These are phyloP conservation scores for Epichloe baconii DNA, from an alignment of 2,329 filamentous ascomycete species.

Conservation along the genomic window DNA sequence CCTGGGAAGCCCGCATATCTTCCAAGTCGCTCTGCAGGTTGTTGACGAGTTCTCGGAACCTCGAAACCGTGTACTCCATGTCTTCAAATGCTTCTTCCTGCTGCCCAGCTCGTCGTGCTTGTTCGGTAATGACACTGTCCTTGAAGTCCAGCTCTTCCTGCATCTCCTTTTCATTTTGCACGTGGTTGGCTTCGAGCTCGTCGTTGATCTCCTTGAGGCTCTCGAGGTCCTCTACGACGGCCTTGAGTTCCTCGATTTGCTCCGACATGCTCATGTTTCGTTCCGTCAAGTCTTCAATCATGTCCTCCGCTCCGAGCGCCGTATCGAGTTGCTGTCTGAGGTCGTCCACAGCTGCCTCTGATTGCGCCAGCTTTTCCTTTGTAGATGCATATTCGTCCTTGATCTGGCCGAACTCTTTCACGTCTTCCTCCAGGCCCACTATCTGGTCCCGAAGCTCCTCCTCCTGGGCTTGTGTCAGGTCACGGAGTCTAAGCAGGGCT, in stretches of 20 bases:
- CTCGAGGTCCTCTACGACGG: constrained; percentile 75
- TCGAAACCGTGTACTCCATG: constrained; percentile 76
- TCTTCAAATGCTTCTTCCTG: constrained; percentile 75
- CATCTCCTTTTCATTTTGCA: constrained; percentile 86
- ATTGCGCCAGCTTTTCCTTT: constrained; percentile 59
- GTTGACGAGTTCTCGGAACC: constrained; percentile 80
- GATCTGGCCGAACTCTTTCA: constrained; percentile 51
- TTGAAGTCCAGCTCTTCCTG: constrained; percentile 87
- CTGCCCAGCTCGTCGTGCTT: constrained; percentile 55
- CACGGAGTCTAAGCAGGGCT: constrained; percentile 70
- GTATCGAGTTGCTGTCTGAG: constrained; percentile 84
- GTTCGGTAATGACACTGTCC: constrained; percentile 73
- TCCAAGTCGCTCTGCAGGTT: constrained; percentile 77
- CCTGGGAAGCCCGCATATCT: constrained; percentile 83
- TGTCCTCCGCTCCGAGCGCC: constrained; percentile 76
- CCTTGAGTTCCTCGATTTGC: constrained; percentile 69
- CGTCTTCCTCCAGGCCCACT: constrained; percentile 57
- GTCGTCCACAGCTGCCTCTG: constrained; percentile 68
- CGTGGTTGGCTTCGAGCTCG: constrained; percentile 84
- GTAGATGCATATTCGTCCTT: constrained; percentile 58
- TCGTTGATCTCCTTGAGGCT: constrained; percentile 85
- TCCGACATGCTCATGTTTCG: constrained; percentile 76
- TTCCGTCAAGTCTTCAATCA: constrained; percentile 84
- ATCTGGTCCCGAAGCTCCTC: constrained; percentile 65
- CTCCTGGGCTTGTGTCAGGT: constrained; percentile 78